Evolutionary conservation across 805 yeast species (phyloP).

Genomic region (Candida maltosa): DNA sequence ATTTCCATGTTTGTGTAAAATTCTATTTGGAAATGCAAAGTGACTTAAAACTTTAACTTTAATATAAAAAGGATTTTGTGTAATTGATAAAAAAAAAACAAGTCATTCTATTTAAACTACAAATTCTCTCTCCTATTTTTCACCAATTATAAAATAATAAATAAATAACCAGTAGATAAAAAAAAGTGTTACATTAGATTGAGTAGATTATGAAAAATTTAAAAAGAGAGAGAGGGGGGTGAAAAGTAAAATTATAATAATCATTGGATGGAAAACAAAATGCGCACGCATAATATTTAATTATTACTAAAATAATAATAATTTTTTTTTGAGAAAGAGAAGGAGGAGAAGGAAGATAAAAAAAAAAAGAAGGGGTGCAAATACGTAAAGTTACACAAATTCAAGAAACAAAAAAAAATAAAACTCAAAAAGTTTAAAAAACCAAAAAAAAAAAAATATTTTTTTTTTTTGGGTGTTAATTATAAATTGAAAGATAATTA

Average conservation of each 20-base stretch:
- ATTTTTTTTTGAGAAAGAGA: not conserved
- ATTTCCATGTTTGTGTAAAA: too few species aligned
- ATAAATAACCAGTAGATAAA: not conserved
- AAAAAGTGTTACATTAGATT: not conserved
- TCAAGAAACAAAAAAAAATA: not conserved
- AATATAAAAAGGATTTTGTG: too few species aligned
- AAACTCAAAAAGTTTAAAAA: not conserved
- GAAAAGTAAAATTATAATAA: not conserved
- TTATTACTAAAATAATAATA: not conserved
- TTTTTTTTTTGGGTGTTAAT: too few species aligned
- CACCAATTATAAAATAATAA: not conserved
- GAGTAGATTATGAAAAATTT: not conserved
- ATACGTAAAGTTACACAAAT: not conserved
- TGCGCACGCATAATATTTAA: too few species aligned
- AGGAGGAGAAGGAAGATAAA: not conserved
- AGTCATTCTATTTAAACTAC: too few species aligned
- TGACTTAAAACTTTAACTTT: too few species aligned
- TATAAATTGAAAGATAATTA: too few species aligned
- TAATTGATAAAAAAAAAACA: too few species aligned
- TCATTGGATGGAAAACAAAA: too few species aligned
- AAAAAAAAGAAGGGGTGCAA: not conserved
- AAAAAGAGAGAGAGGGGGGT: not conserved
- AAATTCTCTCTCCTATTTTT: too few species aligned
- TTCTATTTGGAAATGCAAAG: too few species aligned
- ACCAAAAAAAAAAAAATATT: too few species aligned